These are phyloP conservation scores for Saccharomycopsis oosterbeekiorum DNA, from an alignment of 805 yeast genomes.

Conservation along the genomic window DNA sequence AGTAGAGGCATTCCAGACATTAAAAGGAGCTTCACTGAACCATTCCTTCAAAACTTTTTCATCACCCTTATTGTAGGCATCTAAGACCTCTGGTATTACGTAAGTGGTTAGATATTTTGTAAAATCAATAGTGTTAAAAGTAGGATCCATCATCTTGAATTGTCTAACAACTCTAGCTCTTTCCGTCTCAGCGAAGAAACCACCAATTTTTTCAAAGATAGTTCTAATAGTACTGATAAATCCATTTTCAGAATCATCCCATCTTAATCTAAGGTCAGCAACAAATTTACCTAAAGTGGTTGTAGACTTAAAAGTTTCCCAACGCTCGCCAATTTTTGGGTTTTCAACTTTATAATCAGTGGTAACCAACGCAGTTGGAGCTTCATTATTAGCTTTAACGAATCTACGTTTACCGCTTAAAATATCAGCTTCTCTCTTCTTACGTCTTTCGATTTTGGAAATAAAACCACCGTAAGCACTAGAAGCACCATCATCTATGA, in stretches of 20 bases:
- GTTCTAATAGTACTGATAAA: conserved; percentile 73
- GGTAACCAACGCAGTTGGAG: conserved; percentile 73
- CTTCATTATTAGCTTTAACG: conserved; percentile 68
- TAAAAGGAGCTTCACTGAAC: conserved; percentile 95
- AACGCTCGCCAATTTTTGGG: conserved; percentile 52
- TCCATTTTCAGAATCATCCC: conserved; percentile 95
- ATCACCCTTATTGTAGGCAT: conserved; percentile 90
- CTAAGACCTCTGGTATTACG: conserved; percentile 90
- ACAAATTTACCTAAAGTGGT: conserved; percentile 60
- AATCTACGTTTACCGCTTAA: conserved; percentile 50
- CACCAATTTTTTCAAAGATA: conserved; percentile 67
- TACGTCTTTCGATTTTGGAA: conserved; percentile 68
- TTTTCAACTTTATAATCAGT: conserved; percentile 74
- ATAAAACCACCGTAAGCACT: conserved; percentile 89
- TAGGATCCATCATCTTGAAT: conserved; percentile 84
- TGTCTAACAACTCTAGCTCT: conserved; percentile 83
- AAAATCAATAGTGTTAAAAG: conserved; percentile 70
- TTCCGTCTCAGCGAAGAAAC: conserved; percentile 93
- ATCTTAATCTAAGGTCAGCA: conserved; percentile 52
- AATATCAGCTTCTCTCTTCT: conserved; percentile 56
- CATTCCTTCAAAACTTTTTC: conserved; percentile 72
- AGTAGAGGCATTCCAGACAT: conserved; percentile 88
- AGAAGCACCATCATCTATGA: conserved; percentile 85
- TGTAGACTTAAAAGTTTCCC: conserved; percentile 57
- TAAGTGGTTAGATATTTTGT: conserved; percentile 78